phyloP scores from a whole-genome alignment of 805 yeast species.

The Pichia thaimueangensis region DNA sequence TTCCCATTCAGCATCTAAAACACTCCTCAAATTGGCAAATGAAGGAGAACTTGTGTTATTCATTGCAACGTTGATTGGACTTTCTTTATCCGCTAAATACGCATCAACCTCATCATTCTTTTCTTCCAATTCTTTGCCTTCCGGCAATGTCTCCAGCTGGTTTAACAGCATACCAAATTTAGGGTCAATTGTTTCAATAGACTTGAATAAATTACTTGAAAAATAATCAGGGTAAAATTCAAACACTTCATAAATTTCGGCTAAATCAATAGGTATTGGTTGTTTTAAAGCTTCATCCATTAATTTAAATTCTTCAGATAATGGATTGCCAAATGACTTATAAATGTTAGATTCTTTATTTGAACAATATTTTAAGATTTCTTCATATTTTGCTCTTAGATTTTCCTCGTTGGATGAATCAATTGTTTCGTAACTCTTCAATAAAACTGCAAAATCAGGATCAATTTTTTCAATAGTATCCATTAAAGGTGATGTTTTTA shows the following conservation, averaged over 20 bases:
- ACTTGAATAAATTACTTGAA: slow-evolving; percentile 13
- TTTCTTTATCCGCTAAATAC: slow-evolving; percentile 13
- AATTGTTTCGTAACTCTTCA: slow-evolving; percentile 17
- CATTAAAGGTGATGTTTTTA: slow-evolving; percentile 20
- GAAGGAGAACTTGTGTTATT: slow-evolving; percentile 17
- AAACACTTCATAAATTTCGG: slow-evolving; percentile 23
- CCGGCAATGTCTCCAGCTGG: slow-evolving; percentile 21
- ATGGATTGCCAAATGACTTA: slow-evolving; percentile 20
- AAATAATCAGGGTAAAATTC: slow-evolving; percentile 22
- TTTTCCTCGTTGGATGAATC: slow-evolving; percentile 19
- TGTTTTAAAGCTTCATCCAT: slow-evolving; percentile 19
- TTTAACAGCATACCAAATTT: slow-evolving; percentile 18
- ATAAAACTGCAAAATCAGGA: slow-evolving; percentile 19
- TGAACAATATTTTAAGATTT: slow-evolving; percentile 18
- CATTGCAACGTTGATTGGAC: slow-evolving; percentile 21
- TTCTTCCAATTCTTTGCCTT: slow-evolving; percentile 18
- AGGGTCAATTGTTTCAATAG: slow-evolving; percentile 20
- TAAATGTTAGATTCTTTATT: slow-evolving; percentile 18
- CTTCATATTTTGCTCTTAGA: slow-evolving; percentile 15
- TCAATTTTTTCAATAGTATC: slow-evolving; percentile 21
- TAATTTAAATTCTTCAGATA: slow-evolving; percentile 16
- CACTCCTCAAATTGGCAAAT: slow-evolving; percentile 14
- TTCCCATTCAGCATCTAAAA: slow-evolving; percentile 19
- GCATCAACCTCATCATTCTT: slow-evolving; percentile 18
- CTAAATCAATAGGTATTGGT: slow-evolving; percentile 24